phyloP scores from a whole-genome alignment of 352 stramenopile species.

The Albugo laibachii region DNA sequence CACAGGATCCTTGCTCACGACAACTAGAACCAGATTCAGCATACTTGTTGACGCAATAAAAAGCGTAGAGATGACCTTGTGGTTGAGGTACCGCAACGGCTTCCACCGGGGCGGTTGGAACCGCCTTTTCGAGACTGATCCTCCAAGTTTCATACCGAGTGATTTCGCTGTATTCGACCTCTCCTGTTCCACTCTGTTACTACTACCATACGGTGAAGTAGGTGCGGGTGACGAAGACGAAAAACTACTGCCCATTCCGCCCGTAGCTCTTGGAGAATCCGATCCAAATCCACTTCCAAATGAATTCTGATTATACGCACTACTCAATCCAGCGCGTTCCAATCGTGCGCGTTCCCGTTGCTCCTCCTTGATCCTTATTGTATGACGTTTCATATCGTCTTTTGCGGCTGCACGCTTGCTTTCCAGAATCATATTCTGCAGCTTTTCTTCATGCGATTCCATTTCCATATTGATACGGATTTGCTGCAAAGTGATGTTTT shows the following conservation, averaged over 20 bases:
- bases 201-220: conserved; percentile 6
- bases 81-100: conserved; percentile 33
- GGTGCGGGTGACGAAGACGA: conserved; percentile 45
- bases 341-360: conserved; percentile 62
- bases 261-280: conserved; percentile 3
- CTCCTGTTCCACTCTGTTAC: conserved; percentile 20
- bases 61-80: conserved; percentile 6
- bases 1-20: conserved; percentile 64
- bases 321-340: conserved; percentile 49
- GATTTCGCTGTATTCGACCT: conserved; percentile 28
- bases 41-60: neutral
- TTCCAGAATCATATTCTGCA: conserved; percentile 95
- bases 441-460: conserved; percentile 98
- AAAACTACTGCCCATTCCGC: conserved; percentile 38
- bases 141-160: conserved; percentile 31
- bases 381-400: conserved; percentile 80
- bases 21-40: conserved; percentile 6
- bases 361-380: conserved; percentile 72
- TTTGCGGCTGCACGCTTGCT: conserved; percentile 83
- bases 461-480: conserved; percentile 98
- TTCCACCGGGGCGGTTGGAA: conserved; percentile 49
- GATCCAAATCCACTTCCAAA: conserved; percentile 15
- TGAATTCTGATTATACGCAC: conserved; percentile 31
- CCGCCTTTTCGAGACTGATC: conserved; percentile 30
- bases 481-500: conserved; percentile 84